Base-by-base conservation (phyloP, 176 grass and related monocot species). In the Stipa capillata region DNA sequence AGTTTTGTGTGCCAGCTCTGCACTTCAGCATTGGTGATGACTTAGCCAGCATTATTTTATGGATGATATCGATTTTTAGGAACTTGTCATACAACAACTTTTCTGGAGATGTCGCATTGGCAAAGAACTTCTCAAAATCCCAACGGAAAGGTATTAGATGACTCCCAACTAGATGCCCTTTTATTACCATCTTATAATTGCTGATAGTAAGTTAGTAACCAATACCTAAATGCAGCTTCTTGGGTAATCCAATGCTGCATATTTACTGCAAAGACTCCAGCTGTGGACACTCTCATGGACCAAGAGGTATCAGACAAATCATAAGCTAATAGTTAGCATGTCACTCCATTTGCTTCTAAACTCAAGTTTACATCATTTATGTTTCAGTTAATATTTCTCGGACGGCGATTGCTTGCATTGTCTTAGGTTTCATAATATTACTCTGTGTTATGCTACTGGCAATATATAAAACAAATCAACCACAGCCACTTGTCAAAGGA, bases 51-150 rank as follows among this genome's bases (percentile, higher is more conserved):
- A 88, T 67, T 51, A 35, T 79, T 55, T 51, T 17, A 76, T 76
- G 8, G 44, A 55, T 65, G 6, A 8, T 85, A 18, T 65, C 64
- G 64, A 10, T 78, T 79, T 86, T 93, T 79, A 99, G 97, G 82
- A 95, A 99, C 65, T 81, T 99, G 7, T 99, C 97, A 18, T 93
- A 82, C 82, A 99, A 99, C 77, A 99, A 96, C 70, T 89, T 99
- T 42, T 91, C 97, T 67, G 97, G 97, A 73, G 65, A 85, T 25
- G 47, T 93, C 60, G 92, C 97, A 48, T 77, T 77, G 0, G 61
- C 78, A 44, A 91, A 84, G 83, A 99, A 99, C 49, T 99, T 99
- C 82, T 89, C 97, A 84, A 93, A 88, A 59, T 98, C 71, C 87
- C 97, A 35, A 44, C 81, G 28, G 90, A 96, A 84, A 99, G 97